Base-by-base conservation (phyloP, 768 basidiomycete genomes). In the Holtermannia corniformis region DNA sequence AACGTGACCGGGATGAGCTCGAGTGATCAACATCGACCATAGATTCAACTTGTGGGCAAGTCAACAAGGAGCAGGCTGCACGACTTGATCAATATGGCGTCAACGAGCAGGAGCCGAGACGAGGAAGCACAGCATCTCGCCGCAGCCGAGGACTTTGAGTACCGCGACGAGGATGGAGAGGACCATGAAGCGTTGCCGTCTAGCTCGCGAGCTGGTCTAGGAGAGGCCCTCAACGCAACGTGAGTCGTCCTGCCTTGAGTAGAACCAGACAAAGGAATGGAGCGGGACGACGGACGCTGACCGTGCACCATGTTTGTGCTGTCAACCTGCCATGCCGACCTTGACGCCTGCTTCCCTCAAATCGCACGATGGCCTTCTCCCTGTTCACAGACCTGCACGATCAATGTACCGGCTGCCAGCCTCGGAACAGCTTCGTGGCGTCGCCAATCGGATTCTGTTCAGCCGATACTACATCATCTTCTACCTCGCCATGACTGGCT, bases 401-500 rank as follows among this genome's bases (percentile, higher is more conserved):
- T 70, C 70, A 4, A 60, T 52, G 5, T 72, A 72, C 43, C 62
- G 63, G 22, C 54, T 72, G 12, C 60, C 66, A 3, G 51, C 62
- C 5, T 63, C 62, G 4, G 70, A 72, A 51, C 60, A 65, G 51
- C 51, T 68, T 7, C 50, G 63, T 51, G 70, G 70, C 4, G 64
- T 72, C 2, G 70, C 70, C 20, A 72, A 72, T 49, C 48, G 70
- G 50, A 72, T 72, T 41, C 61, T 72, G 25, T 72, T 70, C 52
- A 67, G 65, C 44, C 49, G 68, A 51, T 72, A 72, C 47, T 72
- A 72, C 47, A 67, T 72, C 45, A 46, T 68, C 32, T 72, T 70
- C 43, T 72, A 72, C 44, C 58, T 68, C 23, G 56, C 62, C 22
- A 72, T 72, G 70, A 70, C 70, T 57, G 57, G 68, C 40, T 51